phyloP scores from a whole-genome alignment of 768 basidiomycete species.

The Lactarius psammicola region DNA sequence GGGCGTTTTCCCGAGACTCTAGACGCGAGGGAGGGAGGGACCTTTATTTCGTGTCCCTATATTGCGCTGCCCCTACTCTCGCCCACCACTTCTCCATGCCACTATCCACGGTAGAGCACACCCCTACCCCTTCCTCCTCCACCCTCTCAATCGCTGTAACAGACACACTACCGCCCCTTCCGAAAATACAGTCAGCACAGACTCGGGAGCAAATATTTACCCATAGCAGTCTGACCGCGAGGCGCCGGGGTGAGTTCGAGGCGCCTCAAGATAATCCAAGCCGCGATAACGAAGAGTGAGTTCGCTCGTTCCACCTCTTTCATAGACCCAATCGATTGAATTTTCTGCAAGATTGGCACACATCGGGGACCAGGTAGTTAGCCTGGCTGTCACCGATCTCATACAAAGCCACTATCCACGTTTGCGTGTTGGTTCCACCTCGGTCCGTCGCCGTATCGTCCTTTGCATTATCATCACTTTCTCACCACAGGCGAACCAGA shows the following conservation, averaged over 20 bases:
- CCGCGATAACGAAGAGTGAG: constrained; percentile 13
- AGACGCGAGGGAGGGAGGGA: constrained; percentile 6
- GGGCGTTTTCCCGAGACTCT: background rate
- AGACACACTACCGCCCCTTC: background rate
- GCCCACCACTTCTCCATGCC: background rate
- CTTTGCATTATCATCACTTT: background rate
- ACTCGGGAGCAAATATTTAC: constrained; percentile 8
- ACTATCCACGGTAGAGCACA: background rate
- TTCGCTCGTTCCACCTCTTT: background rate
- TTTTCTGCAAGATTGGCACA: background rate
- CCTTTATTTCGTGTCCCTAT: background rate
- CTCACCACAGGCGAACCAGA: background rate
- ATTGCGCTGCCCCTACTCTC: background rate
- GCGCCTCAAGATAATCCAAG: background rate
- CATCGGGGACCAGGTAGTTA: background rate
- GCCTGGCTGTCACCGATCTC: background rate
- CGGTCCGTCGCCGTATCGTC: background rate
- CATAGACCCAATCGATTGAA: background rate
- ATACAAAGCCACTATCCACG: background rate
- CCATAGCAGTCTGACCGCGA: background rate
- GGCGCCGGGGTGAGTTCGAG: background rate
- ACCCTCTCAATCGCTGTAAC: too few species aligned
- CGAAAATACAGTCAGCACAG: constrained; percentile 2
- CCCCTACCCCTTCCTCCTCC: background rate
- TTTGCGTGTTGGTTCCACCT: background rate